Evolutionary conservation across 345 rosid genomes (phyloP).

Genomic region (Populus alba): DNA sequence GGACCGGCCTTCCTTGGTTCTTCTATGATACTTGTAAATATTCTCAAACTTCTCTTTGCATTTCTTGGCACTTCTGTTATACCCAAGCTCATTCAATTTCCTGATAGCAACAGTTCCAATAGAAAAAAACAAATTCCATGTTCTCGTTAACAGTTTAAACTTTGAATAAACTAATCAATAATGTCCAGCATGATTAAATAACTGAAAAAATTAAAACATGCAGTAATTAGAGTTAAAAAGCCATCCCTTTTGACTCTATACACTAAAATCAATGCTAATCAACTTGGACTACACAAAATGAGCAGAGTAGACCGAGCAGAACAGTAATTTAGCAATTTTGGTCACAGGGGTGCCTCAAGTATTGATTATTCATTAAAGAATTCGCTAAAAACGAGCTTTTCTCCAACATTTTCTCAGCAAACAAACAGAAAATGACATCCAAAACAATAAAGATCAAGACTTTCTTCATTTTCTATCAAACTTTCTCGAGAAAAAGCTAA

Average conservation of each 20-base stretch:
- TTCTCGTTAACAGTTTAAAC: not conserved
- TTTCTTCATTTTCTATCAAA: not conserved
- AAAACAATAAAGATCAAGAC: not conserved
- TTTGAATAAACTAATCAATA: constrained; percentile 9
- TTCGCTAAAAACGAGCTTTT: not conserved
- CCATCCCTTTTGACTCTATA: not conserved
- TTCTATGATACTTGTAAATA: constrained; percentile 32
- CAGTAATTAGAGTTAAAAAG: not conserved
- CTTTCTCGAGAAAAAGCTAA: constrained; percentile 4
- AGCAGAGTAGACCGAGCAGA: not conserved
- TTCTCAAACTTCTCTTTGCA: constrained; percentile 39
- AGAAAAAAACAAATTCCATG: not conserved
- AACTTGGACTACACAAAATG: not conserved
- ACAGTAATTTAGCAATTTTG: not conserved
- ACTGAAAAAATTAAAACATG: not conserved
- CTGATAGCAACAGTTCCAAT: constrained; percentile 20
- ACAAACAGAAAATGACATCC: not conserved
- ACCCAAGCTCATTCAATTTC: constrained; percentile 30
- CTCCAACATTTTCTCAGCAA: constrained; percentile 1
- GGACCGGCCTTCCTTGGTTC: constrained; percentile 32
- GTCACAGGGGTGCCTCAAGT: not conserved
- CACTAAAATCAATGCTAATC: not conserved
- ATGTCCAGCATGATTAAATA: constrained; percentile 11
- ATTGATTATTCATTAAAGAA: not conserved
- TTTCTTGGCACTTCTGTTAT: constrained; percentile 32